These are phyloP conservation scores for Purpureocillium takamizusanense DNA, from an alignment of 2,329 filamentous ascomycete species.

Conservation along the genomic window DNA sequence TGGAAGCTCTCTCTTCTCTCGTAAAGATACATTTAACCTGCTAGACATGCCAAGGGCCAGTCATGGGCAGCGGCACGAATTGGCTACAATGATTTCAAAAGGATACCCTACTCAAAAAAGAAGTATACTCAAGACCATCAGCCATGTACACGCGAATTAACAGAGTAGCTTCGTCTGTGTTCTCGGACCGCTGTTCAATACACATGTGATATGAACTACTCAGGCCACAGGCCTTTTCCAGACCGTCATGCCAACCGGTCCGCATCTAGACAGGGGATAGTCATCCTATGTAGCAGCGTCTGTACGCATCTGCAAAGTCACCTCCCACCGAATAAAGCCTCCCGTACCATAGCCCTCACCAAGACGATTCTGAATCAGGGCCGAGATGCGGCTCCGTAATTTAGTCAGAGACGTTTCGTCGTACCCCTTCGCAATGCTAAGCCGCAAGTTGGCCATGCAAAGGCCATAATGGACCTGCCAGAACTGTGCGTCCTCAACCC, in stretches of 20 bases:
- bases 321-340: constrained; percentile 80
- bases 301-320: constrained; percentile 68
- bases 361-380: constrained; percentile 74
- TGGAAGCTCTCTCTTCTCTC: constrained; percentile 4
- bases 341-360: constrained; percentile 81
- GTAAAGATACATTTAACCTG: background rate
- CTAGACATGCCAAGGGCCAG: too few relatives aligned
- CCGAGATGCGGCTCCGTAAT: constrained; percentile 66
- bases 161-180: too few relatives aligned
- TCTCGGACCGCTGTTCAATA: too few relatives aligned
- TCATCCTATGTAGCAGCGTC: constrained; percentile 15
- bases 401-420: constrained; percentile 65
- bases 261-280: background rate
- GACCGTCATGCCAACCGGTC: too few relatives aligned
- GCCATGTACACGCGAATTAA: background rate
- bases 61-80: too few relatives aligned
- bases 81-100: background rate
- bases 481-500: constrained; percentile 85
- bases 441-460: constrained; percentile 88
- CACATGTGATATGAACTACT: too few relatives aligned
- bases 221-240: too few relatives aligned
- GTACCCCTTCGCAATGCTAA: constrained; percentile 55
- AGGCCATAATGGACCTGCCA: constrained; percentile 98
- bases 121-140: background rate
- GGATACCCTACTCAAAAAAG: background rate